A percentile compares a stretch with the other conserved stretches of the same genome.
These are phyloP conservation scores for Fusarium nodosum DNA, from an alignment of 2,329 filamentous ascomycete species.

Conservation along the genomic window DNA sequence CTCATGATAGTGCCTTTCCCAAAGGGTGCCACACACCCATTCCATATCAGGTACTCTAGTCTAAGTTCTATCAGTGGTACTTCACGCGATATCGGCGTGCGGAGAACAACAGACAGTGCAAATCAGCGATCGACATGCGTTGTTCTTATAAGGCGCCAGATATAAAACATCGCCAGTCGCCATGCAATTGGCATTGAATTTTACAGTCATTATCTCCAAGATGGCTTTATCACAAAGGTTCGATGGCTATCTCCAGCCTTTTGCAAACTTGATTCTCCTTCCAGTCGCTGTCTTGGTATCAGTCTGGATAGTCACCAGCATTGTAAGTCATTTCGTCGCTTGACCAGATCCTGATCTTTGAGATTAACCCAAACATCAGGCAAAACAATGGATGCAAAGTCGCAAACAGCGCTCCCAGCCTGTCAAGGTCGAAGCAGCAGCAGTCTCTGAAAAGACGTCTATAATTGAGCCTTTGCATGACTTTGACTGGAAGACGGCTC, in stretches of 20 bases:
- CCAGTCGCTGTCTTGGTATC: conserved; percentile 24
- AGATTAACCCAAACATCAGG: conserved; percentile 5
- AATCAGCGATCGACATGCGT: neutral
- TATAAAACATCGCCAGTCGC: neutral
- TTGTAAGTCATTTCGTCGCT: conserved; percentile 18
- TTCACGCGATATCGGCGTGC: conserved; percentile 39
- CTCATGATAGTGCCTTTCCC: conserved; percentile 17
- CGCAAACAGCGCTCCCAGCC: conserved; percentile 22
- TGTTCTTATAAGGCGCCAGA: neutral
- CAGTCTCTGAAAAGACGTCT: conserved; percentile 6
- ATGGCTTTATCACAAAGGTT: conserved; percentile 1
- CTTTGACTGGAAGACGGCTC: conserved; percentile 34
- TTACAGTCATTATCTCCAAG: neutral
- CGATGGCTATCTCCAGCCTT: conserved; percentile 5
- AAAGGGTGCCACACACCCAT: conserved; percentile 20
- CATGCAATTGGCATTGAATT: neutral
- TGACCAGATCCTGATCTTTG: neutral
- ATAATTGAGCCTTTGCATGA: conserved; percentile 19
- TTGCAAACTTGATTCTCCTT: conserved; percentile 23
- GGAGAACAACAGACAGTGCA: conserved; percentile 24
- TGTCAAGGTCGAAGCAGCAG: neutral
- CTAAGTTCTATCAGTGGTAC: conserved; percentile 20
- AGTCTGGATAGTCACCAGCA: conserved; percentile 17
- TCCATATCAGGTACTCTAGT: neutral
- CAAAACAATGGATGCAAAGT: conserved; percentile 41